Percentiles rank a stretch among this genome's conserved stretches.
phyloP scores from a whole-genome alignment of 179 eudicot genomes.

The Spergularia azorica region DNA sequence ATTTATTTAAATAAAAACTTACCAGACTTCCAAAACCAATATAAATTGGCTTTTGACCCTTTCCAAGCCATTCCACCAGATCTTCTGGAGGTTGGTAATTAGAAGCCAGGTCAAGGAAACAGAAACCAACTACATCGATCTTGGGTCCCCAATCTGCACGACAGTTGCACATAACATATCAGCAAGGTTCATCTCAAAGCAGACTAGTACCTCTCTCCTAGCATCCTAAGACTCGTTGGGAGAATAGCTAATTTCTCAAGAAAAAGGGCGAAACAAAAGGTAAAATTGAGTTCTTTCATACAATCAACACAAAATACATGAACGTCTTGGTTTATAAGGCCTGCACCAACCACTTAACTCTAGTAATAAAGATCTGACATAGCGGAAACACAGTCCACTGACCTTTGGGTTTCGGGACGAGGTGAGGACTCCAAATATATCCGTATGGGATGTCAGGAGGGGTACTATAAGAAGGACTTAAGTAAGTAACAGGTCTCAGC shows the following conservation, averaged over 20 bases:
- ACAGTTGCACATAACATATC: background rate
- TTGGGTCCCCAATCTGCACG: slow-evolving; percentile 93
- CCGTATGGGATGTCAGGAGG: slow-evolving; percentile 69
- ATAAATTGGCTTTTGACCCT: slow-evolving; percentile 76
- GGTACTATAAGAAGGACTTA: slow-evolving; percentile 61
- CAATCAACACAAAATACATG: background rate
- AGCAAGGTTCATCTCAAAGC: background rate
- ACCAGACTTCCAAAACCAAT: slow-evolving; percentile 95
- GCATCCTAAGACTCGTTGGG: background rate
- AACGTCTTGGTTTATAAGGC: background rate
- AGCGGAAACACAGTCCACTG: slow-evolving; percentile 9
- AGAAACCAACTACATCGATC: slow-evolving; percentile 92
- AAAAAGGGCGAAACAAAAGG: background rate
- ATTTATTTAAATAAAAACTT: slow-evolving; percentile 32
- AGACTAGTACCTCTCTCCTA: background rate
- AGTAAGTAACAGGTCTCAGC: slow-evolving; percentile 77
- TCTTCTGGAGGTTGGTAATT: slow-evolving; percentile 74
- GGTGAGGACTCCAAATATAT: slow-evolving; percentile 94
- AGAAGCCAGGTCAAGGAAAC: slow-evolving; percentile 91
- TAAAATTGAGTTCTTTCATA: background rate
- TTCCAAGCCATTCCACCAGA: slow-evolving; percentile 70
- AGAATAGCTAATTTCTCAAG: background rate
- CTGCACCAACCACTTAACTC: background rate
- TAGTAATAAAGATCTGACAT: background rate
- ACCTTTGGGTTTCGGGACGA: slow-evolving; percentile 95